Evolutionary conservation across 768 basidiomycete genomes (phyloP), one percentile per base, ranked within the genome.

Genomic region (Cystofilobasidium macerans): DNA sequence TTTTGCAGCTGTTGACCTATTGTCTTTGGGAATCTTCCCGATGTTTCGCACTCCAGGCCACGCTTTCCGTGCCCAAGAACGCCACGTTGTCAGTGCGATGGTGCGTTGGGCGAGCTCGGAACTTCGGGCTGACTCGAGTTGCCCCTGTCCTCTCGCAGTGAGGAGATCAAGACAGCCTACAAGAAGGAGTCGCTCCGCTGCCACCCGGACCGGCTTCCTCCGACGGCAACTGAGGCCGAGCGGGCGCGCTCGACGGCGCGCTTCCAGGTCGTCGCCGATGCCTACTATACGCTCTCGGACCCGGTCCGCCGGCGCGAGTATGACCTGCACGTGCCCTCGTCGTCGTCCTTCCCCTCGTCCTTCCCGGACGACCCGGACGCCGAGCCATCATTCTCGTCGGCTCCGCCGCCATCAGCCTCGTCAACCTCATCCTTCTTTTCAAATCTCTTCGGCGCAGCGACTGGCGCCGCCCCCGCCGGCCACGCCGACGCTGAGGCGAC

Each of bases 221-320:
- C 32, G n/a, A 36, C 26, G 14, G 51, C 66, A 3, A 59, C 53
- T 48, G 51, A 40, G 42, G 58, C 59, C 43, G 53, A 60, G 36
- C 33, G 40, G 69, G 36, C 69, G 43, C 22, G 36, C 43, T 33
- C 65, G 9, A 67, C 65, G 18, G 51, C 65, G 57, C n/a, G 57
- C 1, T 20, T 70, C 61, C 73, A 87, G 86, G 84, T 86, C 11
- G 85, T 95, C 69, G 90, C 92, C 61, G 92, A 95, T 75, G 65
- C 91, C 22, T 94, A 94, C 77, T 95, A 89, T 74, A 87, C 93
- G 32, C 82, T 97, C 42, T 90, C 88, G 3, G 89, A 95, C 75
- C 76, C 84, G 5, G 79, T 80, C 48, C 69, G 78, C 13, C 70
- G 76, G 51, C 71, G 76, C 54, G 77, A 78, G 65, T 78, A 78